These are phyloP conservation scores for Microbotryum lychnidis-dioicae DNA, from an alignment of 1,284 basidiomycete genomes.

Conservation along the genomic window DNA sequence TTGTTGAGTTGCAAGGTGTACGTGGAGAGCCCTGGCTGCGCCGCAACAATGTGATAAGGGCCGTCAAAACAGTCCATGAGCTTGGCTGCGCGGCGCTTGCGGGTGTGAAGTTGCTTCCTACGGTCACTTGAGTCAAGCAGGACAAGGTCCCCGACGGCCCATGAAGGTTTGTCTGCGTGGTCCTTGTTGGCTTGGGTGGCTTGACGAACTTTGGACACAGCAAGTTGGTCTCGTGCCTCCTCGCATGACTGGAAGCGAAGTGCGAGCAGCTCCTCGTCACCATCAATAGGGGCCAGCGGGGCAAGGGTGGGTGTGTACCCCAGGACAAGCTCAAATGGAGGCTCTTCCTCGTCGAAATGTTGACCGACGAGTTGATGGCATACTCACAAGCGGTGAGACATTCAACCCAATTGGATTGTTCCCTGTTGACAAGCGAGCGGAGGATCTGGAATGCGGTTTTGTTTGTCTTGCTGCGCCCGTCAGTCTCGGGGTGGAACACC, in stretches of 20 bases:
- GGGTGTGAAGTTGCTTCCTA: neutral
- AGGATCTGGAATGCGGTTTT: slow-evolving; percentile 11
- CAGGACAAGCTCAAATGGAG: slow-evolving; percentile 21
- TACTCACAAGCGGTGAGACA: slow-evolving; percentile 12
- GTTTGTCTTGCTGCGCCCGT: slow-evolving; percentile 30
- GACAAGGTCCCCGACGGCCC: slow-evolving; percentile 19
- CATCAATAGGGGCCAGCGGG: slow-evolving; percentile 4
- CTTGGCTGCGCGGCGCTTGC: slow-evolving; percentile 1
- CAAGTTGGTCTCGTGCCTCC: slow-evolving; percentile 37
- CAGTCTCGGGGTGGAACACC: slow-evolving; percentile 45
- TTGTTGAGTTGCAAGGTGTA: slow-evolving; percentile 21
- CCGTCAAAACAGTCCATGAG: slow-evolving; percentile 1
- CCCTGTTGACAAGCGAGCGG: neutral
- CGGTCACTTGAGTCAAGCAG: slow-evolving; percentile 4
- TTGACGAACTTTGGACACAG: slow-evolving; percentile 37
- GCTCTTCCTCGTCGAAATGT: slow-evolving; percentile 17
- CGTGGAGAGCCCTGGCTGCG: slow-evolving; percentile 15
- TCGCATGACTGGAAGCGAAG: slow-evolving; percentile 5
- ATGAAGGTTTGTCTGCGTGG: slow-evolving; percentile 13
- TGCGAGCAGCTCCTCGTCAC: slow-evolving; percentile 7
- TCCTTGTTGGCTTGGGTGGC: slow-evolving; percentile 36
- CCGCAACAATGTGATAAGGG: slow-evolving; percentile 17
- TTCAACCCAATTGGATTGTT: slow-evolving; percentile 21
- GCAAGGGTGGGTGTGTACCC: slow-evolving; percentile 35
- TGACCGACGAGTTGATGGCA: slow-evolving; percentile 22